Conservation (phyloP, 352 stramenopile genomes). For the Globisporangium nagaii region DNA sequence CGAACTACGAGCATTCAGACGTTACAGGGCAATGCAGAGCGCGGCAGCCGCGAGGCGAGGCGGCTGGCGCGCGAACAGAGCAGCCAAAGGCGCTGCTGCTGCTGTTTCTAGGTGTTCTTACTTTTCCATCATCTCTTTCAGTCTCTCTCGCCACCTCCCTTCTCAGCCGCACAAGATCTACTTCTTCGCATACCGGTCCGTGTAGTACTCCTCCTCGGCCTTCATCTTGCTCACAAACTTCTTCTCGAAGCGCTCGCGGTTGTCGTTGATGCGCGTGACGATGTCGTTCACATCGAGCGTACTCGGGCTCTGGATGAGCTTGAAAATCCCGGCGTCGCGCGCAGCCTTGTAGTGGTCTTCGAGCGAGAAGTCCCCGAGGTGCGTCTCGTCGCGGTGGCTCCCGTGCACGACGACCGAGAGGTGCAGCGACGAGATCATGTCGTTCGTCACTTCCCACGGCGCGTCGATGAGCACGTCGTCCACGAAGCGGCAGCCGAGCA, state of each 20-base stretch:
- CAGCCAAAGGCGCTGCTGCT: background rate
- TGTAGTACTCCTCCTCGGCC: constrained; percentile 91
- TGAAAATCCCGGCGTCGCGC: constrained; percentile 79
- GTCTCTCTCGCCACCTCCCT: background rate
- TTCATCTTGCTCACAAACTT: constrained; percentile 93
- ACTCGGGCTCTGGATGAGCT: constrained; percentile 65
- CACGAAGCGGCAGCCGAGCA: constrained; percentile 95
- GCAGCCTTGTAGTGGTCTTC: constrained; percentile 80
- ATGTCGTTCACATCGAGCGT: constrained; percentile 85
- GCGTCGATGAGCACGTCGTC: constrained; percentile 99
- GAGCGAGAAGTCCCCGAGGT: constrained; percentile 50
- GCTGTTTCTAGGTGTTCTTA: background rate
- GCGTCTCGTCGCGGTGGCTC: constrained; percentile 76
- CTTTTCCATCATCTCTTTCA: background rate
- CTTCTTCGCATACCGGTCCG: constrained; percentile 76
- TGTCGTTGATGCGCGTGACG: constrained; percentile 85
- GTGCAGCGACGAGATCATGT: constrained; percentile 94
- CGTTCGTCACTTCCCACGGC: constrained; percentile 91
- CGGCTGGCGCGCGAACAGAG: background rate
- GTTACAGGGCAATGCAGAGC: constrained; percentile 1
- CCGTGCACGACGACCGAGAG: constrained; percentile 83
- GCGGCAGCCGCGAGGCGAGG: background rate
- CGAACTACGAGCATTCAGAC: constrained; percentile 2
- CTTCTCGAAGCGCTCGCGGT: constrained; percentile 88
- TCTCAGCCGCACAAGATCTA: background rate